Conservation (phyloP, 1,139 yeast species). For the Kodamaea ohmeri region DNA sequence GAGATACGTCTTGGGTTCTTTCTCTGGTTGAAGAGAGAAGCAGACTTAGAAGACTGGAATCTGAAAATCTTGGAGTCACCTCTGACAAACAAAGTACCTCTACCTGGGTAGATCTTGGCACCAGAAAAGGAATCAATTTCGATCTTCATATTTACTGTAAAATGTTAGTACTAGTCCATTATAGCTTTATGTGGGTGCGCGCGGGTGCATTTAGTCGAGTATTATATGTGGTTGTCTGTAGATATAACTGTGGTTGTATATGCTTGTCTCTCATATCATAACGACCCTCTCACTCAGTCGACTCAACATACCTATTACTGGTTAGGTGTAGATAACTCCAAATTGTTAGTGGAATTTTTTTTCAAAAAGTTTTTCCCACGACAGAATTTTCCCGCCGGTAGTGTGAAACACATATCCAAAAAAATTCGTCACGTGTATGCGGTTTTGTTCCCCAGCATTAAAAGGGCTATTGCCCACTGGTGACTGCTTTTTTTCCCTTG, state of each 20-base stretch:
- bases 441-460: neutral
- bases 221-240: neutral
- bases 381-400: conserved; percentile 9
- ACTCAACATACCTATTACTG: conserved; percentile 13
- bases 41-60: conserved; percentile 97
- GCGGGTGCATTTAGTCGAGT: too few relatives aligned
- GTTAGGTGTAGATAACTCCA: conserved; percentile 9
- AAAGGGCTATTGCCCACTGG: conserved; percentile 10
- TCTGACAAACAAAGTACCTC: conserved; percentile 99
- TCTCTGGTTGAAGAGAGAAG: conserved; percentile 98
- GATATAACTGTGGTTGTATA: neutral
- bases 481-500: conserved; percentile 15
- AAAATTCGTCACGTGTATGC: conserved; percentile 4
- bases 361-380: conserved; percentile 11
- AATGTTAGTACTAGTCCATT: conserved; percentile 5
- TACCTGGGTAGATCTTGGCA: conserved; percentile 99
- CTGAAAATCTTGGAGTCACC: conserved; percentile 99
- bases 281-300: conserved; percentile 1
- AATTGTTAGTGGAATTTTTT: conserved; percentile 9
- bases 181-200: too few relatives aligned
- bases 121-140: conserved; percentile 99
- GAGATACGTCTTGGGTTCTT: conserved; percentile 99
- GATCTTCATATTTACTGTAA: conserved; percentile 75
- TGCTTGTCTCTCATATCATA: neutral
- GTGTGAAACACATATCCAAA: conserved; percentile 5